A percentile compares a stretch with the other conserved stretches of the same genome.
Evolutionary conservation across 2,329 filamentous ascomycete species (phyloP).

Genomic region (Trichocomaceae sp.): DNA sequence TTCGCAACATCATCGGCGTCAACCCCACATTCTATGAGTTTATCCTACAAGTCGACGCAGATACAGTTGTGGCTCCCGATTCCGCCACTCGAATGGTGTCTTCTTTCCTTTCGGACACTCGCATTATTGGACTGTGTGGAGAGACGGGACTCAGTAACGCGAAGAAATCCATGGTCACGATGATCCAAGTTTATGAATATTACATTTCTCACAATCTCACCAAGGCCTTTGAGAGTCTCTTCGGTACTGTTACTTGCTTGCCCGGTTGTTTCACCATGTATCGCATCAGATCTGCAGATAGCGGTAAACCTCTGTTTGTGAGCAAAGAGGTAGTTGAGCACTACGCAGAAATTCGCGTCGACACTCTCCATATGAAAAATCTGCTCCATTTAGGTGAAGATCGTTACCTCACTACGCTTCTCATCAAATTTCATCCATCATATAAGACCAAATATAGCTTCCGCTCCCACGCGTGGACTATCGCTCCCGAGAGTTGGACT

Average conservation of each 20-base stretch:
- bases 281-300: conserved; percentile 87
- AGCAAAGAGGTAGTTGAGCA: conserved; percentile 82
- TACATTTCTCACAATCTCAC: conserved; percentile 97
- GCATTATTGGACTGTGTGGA: conserved; percentile 88
- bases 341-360: conserved; percentile 89
- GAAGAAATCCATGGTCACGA: conserved; percentile 87
- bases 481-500: conserved; percentile 86
- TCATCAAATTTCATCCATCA: conserved; percentile 83
- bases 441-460: conserved; percentile 99
- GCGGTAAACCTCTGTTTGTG: conserved; percentile 92
- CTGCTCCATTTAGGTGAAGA: conserved; percentile 93
- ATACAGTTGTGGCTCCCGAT: conserved; percentile 86
- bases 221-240: conserved; percentile 95
- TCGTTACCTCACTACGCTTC: conserved; percentile 89
- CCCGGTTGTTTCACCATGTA: conserved; percentile 99
- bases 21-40: conserved; percentile 99
- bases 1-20: conserved; percentile 96
- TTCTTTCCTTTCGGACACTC: conserved; percentile 82
- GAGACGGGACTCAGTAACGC: conserved; percentile 91
- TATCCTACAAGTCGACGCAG: conserved; percentile 91
- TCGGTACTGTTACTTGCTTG: conserved; percentile 94
- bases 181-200: conserved; percentile 99
- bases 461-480: conserved; percentile 89
- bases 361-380: conserved; percentile 99
- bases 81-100: conserved; percentile 88